Evolutionary conservation across 2,329 filamentous ascomycete genomes (phyloP).

Genomic region (Cyphellophora attinorum): DNA sequence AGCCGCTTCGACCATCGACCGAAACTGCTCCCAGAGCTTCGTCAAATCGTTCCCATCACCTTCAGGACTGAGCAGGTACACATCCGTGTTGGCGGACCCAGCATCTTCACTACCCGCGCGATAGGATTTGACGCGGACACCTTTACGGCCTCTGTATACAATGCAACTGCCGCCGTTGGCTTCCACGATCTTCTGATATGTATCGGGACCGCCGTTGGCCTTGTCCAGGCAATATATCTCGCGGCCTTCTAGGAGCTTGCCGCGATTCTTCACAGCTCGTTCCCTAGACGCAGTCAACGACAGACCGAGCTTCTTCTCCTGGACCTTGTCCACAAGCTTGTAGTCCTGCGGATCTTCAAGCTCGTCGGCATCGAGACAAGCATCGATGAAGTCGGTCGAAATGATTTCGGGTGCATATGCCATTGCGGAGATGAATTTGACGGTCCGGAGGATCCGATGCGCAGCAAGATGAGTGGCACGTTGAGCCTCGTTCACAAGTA

Average conservation of each 20-base stretch:
- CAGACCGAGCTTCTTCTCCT: conserved; percentile 63
- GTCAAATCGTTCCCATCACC: conserved; percentile 56
- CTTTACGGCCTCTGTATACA: conserved; percentile 64
- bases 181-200: conserved; percentile 75
- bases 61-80: conserved; percentile 69
- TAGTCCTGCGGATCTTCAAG: conserved; percentile 57
- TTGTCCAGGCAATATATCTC: conserved; percentile 76
- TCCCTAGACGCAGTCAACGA: conserved; percentile 57
- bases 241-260: conserved; percentile 63
- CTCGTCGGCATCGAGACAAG: conserved; percentile 60
- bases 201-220: conserved; percentile 72
- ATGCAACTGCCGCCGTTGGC: conserved; percentile 80
- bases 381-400: conserved; percentile 67
- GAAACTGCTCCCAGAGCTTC: conserved; percentile 70
- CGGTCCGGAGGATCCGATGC: conserved; percentile 75
- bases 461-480: conserved; percentile 80
- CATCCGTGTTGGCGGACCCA: conserved; percentile 50
- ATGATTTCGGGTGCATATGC: conserved; percentile 72
- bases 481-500: conserved; percentile 64
- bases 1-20: conserved; percentile 65
- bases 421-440: conserved; percentile 85
- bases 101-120: conserved; percentile 16
- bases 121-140: conserved; percentile 55
- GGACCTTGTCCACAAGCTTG: conserved; percentile 58
- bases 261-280: conserved; percentile 66